phyloP scores from a whole-genome alignment of 345 rosid species.

The Syzygium grande region DNA sequence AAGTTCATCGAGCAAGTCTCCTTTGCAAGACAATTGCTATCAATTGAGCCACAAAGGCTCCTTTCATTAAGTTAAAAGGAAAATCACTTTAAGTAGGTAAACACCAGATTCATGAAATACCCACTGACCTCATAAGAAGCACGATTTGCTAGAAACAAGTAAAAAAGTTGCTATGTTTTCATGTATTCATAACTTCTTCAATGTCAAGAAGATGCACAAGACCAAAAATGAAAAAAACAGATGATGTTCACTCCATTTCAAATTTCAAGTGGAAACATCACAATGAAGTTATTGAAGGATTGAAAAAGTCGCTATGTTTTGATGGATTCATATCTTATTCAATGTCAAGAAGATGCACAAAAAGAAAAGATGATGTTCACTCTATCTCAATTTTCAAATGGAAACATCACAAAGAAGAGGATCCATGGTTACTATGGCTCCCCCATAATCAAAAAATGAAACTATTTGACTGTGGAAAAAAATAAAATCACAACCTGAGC shows the following conservation, averaged over 20 bases:
- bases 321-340: not conserved
- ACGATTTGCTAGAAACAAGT: not conserved
- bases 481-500: not conserved
- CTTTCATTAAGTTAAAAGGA: constrained; percentile 18
- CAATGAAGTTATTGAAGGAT: not conserved
- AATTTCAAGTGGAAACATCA: not conserved
- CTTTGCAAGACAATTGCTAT: constrained; percentile 81
- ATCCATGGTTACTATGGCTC: not conserved
- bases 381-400: not conserved
- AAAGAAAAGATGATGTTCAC: not conserved
- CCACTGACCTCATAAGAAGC: not conserved
- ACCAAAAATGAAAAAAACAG: not conserved
- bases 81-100: not conserved
- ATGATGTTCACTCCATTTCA: not conserved
- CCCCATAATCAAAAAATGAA: not conserved
- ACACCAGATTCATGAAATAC: not conserved
- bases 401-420: not conserved
- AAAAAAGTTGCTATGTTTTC: not conserved
- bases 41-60: constrained; percentile 66
- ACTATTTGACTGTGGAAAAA: not conserved
- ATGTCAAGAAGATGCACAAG: not conserved
- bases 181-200: not conserved
- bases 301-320: too few species aligned
- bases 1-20: constrained; percentile 44
- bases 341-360: not conserved